Conservation (phyloP, 179 eudicot species). For the Beta lomatogona region DNA sequence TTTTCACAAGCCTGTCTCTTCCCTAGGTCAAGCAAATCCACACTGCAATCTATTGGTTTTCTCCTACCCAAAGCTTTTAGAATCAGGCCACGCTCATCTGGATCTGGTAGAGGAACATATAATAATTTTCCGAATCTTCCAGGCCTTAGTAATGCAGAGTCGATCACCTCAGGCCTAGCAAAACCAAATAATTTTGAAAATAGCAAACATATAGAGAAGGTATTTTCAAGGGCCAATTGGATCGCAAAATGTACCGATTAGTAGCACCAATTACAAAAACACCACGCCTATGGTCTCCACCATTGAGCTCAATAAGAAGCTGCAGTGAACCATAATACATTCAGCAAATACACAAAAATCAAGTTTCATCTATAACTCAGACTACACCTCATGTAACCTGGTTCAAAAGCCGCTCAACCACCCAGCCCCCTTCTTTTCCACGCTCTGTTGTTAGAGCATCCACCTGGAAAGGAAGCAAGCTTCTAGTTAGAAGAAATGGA, state of each 20-base stretch:
- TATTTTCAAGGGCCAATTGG: neutral
- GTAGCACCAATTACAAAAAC: conserved; percentile 96
- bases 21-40: conserved; percentile 73
- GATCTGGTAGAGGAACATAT: conserved; percentile 73
- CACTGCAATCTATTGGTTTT: conserved; percentile 60
- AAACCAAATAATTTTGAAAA: neutral
- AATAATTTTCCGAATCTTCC: conserved; percentile 75
- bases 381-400: conserved; percentile 50
- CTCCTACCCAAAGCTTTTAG: conserved; percentile 62
- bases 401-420: conserved; percentile 73
- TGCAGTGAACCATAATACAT: conserved; percentile 34
- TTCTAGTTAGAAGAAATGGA: conserved; percentile 1
- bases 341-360: conserved; percentile 12
- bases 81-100: conserved; percentile 74
- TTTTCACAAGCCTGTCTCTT: conserved; percentile 53
- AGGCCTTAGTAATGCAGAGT: conserved; percentile 67
- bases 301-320: conserved; percentile 79
- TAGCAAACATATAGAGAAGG: neutral
- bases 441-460: conserved; percentile 85
- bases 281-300: conserved; percentile 76
- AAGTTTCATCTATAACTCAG: neutral
- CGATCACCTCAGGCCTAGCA: conserved; percentile 82
- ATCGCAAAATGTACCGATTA: conserved; percentile 53
- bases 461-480: conserved; percentile 44
- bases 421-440: conserved; percentile 84